Percentiles rank a stretch among this genome's conserved stretches.
Conservation (phyloP, 768 basidiomycete species). For the Cystobasidium tubakii region DNA sequence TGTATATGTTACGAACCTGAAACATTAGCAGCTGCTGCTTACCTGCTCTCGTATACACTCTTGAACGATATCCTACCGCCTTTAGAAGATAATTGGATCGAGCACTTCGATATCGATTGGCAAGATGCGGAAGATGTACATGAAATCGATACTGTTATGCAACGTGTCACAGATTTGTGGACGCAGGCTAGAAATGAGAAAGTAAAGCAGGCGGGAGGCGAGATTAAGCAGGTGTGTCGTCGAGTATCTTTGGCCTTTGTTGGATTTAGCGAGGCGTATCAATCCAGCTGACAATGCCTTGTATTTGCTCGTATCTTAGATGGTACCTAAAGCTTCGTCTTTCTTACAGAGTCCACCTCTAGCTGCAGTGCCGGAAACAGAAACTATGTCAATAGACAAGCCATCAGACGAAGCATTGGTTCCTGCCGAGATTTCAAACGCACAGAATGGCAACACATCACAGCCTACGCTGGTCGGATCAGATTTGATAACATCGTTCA, state of each 20-base stretch:
- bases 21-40: conserved; percentile 25
- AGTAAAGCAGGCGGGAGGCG: background rate
- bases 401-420: background rate
- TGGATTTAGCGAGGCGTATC: no score
- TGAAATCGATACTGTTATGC: conserved; percentile 14
- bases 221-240: background rate
- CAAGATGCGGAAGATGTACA: background rate
- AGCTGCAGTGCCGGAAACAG: background rate
- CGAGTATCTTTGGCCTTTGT: no score
- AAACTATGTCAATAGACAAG: background rate
- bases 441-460: background rate
- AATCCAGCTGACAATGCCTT: no score
- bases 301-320: background rate
- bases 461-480: background rate
- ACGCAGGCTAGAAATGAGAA: conserved; percentile 11
- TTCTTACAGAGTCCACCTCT: background rate
- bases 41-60: conserved; percentile 9
- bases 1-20: conserved; percentile 1
- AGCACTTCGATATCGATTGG: conserved; percentile 2
- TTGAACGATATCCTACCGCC: background rate
- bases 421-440: background rate
- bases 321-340: background rate
- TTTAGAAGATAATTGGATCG: background rate
- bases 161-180: conserved; percentile 1
- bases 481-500: background rate